Percentiles rank a stretch among this genome's conserved stretches.
These are phyloP conservation scores for Pythium insidiosum DNA, from an alignment of 352 stramenopile genomes.

Conservation along the genomic window DNA sequence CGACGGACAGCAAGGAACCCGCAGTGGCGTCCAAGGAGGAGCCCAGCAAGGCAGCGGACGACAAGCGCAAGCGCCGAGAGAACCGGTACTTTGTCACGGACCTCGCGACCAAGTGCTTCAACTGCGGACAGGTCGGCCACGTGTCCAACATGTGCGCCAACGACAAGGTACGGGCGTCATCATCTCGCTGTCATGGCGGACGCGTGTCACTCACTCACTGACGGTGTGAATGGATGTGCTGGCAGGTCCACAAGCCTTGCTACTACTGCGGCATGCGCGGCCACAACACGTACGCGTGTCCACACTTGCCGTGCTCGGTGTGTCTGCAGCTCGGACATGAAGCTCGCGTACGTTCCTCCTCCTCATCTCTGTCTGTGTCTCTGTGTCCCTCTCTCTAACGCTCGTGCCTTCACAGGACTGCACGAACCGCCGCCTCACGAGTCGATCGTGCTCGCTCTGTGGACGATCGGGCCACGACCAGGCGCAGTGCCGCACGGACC, in stretches of 20 bases:
- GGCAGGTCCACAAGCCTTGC: conserved; percentile 51
- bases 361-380: conserved; percentile 1
- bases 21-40: background rate
- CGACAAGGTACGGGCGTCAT: conserved; percentile 26
- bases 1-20: conserved; percentile 4
- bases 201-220: no score
- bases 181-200: no score
- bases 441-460: conserved; percentile 40
- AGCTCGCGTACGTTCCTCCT: conserved; percentile 23
- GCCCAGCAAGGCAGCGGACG: conserved; percentile 7
- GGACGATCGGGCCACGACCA: conserved; percentile 44
- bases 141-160: conserved; percentile 74
- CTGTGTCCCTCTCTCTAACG: no score
- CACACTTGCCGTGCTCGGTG: conserved; percentile 54
- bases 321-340: conserved; percentile 70
- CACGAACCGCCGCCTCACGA: conserved; percentile 30
- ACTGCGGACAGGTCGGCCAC: conserved; percentile 74
- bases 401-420: no score
- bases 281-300: conserved; percentile 60
- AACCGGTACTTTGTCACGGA: conserved; percentile 80
- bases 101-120: conserved; percentile 78
- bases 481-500: conserved; percentile 28
- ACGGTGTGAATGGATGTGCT: no score
- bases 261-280: conserved; percentile 75
- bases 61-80: conserved; percentile 45